Conservation (phyloP, 2,329 filamentous ascomycete genomes). For the Phoma sp. region DNA sequence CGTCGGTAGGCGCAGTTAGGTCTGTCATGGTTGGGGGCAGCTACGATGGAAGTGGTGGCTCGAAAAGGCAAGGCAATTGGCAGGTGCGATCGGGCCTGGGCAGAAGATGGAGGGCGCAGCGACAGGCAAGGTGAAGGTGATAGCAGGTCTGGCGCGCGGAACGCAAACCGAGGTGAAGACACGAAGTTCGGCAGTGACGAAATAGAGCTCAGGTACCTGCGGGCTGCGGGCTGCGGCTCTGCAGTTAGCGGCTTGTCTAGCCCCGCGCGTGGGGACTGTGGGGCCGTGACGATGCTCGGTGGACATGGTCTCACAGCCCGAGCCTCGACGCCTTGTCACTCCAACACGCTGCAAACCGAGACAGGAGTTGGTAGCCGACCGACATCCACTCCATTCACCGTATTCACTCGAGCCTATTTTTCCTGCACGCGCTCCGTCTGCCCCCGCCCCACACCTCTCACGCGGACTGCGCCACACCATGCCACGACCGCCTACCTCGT, state of each 20-base stretch:
- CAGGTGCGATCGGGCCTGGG: neutral
- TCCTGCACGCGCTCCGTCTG: neutral
- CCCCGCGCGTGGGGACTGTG: conserved; percentile 12
- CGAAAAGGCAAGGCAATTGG: neutral
- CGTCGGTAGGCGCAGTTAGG: conserved; percentile 10
- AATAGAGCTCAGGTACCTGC: conserved; percentile 14
- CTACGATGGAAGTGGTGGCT: neutral
- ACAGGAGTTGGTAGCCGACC: neutral
- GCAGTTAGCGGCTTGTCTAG: conserved; percentile 2
- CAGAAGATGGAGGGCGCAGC: neutral
- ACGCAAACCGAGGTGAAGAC: conserved; percentile 4
- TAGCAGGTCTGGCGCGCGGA: neutral
- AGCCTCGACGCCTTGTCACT: neutral
- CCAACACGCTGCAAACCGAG: neutral
- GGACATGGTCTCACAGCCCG: conserved; percentile 1
- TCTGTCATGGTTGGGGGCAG: conserved; percentile 28
- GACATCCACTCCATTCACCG: neutral
- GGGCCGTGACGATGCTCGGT: neutral
- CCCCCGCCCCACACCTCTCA: conserved; percentile 2
- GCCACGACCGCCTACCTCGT: conserved; percentile 39
- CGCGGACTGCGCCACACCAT: conserved; percentile 31
- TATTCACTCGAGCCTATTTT: too few relatives aligned
- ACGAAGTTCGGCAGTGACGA: conserved; percentile 13
- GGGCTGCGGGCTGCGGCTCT: conserved; percentile 12
- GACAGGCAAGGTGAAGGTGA: conserved; percentile 4